Conservation (phyloP, 768 basidiomycete species). For the Mycena kentingensis region DNA sequence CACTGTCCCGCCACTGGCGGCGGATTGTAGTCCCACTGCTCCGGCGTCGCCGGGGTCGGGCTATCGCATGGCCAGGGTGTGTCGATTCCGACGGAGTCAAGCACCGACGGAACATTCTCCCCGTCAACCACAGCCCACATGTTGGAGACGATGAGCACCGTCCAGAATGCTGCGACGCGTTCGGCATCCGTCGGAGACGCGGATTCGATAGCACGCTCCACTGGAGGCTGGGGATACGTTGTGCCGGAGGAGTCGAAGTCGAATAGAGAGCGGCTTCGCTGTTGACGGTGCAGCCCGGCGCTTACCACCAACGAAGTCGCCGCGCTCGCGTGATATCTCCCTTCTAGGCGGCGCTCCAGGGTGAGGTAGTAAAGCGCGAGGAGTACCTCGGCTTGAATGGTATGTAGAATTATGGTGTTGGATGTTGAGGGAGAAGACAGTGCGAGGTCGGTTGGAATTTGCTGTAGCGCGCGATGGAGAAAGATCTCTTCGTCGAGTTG, state of each 20-base stretch:
- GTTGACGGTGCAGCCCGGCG: conserved; percentile 39
- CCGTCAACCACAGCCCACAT: conserved; percentile 47
- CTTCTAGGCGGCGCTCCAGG: conserved; percentile 46
- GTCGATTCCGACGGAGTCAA: conserved; percentile 35
- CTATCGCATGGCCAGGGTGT: conserved; percentile 39
- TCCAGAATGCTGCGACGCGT: conserved; percentile 38
- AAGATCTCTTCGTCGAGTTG: conserved; percentile 38
- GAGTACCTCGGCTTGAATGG: conserved; percentile 54
- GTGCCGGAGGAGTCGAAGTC: conserved; percentile 31
- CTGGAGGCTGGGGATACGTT: conserved; percentile 27
- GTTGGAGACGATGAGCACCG: conserved; percentile 42
- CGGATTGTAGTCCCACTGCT: too few species aligned
- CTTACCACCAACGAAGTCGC: conserved; percentile 44
- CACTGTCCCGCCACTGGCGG: not conserved
- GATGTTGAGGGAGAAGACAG: conserved; percentile 41
- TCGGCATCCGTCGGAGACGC: conserved; percentile 30
- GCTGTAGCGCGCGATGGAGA: conserved; percentile 41
- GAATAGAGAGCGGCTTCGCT: too few species aligned
- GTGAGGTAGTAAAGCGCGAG: conserved; percentile 55
- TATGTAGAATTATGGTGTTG: conserved; percentile 38
- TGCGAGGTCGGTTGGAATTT: conserved; percentile 37
- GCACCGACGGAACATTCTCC: conserved; percentile 45
- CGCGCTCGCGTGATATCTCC: conserved; percentile 51
- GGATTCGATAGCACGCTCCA: too few species aligned
- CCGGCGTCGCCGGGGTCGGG: not conserved